phyloP scores from a whole-genome alignment of 306 rosid species.

The Pueraria montana region DNA sequence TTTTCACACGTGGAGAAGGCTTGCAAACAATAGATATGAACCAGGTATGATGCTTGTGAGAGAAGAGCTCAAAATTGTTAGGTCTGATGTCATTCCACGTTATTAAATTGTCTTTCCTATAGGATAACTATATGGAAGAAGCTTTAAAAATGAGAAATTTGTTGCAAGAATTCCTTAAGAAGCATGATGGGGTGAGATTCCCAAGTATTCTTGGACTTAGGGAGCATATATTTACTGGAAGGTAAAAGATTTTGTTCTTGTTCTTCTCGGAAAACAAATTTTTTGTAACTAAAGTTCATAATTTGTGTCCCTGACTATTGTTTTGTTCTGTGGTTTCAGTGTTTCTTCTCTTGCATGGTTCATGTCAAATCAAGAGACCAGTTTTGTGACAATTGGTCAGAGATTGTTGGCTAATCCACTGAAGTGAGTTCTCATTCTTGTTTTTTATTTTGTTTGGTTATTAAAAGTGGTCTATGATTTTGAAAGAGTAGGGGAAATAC shows the following conservation, averaged over 20 bases:
- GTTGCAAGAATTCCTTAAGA: slow-evolving; percentile 89
- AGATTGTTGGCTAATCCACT: slow-evolving; percentile 96
- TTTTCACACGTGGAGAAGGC: slow-evolving; percentile 97
- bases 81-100: slow-evolving; percentile 31
- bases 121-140: slow-evolving; percentile 99
- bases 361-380: slow-evolving; percentile 99
- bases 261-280: background rate
- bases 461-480: slow-evolving; percentile 1
- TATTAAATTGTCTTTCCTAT: slow-evolving; percentile 32
- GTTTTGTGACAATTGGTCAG: slow-evolving; percentile 99
- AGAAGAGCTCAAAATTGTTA: slow-evolving; percentile 10
- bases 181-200: slow-evolving; percentile 88
- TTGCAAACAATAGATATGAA: slow-evolving; percentile 98
- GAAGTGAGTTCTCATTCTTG: slow-evolving; percentile 65
- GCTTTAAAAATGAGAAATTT: slow-evolving; percentile 97
- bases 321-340: slow-evolving; percentile 66
- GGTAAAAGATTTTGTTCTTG: slow-evolving; percentile 54
- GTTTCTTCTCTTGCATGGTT: slow-evolving; percentile 99
- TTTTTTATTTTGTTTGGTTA: background rate
- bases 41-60: slow-evolving; percentile 66
- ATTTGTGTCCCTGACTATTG: slow-evolving; percentile 44
- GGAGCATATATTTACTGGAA: slow-evolving; percentile 98
- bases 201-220: slow-evolving; percentile 96
- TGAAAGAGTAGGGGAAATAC: background rate
- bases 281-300: background rate